Evolutionary conservation across 1,284 basidiomycete genomes (phyloP).

Genomic region (Cystobasidium pallidum): DNA sequence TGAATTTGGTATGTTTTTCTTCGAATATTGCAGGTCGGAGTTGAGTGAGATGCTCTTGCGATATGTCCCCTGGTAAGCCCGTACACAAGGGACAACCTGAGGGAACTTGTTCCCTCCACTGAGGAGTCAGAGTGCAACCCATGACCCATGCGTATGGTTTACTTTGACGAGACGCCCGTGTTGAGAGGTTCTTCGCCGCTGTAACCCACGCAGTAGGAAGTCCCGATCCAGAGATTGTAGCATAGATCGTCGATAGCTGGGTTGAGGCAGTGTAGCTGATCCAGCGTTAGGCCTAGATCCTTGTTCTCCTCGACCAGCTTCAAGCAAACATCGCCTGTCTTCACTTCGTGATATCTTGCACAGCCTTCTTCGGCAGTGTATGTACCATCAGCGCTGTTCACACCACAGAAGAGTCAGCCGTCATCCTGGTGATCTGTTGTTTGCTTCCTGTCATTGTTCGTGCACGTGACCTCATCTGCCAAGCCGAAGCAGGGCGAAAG

Average conservation of each 20-base stretch:
- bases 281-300: constrained; percentile 37
- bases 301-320: constrained; percentile 20
- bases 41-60: no score
- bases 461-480: constrained; percentile 6
- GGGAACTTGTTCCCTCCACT: no score
- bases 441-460: constrained; percentile 13
- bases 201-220: constrained; percentile 38
- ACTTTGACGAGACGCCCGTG: constrained; percentile 16
- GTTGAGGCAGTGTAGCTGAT: constrained; percentile 42
- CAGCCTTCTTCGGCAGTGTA: constrained; percentile 36
- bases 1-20: no score
- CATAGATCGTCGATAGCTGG: constrained; percentile 41
- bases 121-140: no score
- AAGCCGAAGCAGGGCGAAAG: not conserved
- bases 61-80: no score
- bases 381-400: constrained; percentile 39
- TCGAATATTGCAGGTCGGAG: no score
- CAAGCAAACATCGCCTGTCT: constrained; percentile 35
- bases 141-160: no score
- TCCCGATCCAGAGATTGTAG: constrained; percentile 35
- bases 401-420: no score
- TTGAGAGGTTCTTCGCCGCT: constrained; percentile 36
- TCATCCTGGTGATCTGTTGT: not conserved
- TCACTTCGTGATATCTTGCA: constrained; percentile 28
- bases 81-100: no score